A percentile compares a stretch with the other conserved stretches of the same genome.
Conservation (phyloP, 495 filamentous ascomycete genomes). For the Aspergillus bertholletiae region DNA sequence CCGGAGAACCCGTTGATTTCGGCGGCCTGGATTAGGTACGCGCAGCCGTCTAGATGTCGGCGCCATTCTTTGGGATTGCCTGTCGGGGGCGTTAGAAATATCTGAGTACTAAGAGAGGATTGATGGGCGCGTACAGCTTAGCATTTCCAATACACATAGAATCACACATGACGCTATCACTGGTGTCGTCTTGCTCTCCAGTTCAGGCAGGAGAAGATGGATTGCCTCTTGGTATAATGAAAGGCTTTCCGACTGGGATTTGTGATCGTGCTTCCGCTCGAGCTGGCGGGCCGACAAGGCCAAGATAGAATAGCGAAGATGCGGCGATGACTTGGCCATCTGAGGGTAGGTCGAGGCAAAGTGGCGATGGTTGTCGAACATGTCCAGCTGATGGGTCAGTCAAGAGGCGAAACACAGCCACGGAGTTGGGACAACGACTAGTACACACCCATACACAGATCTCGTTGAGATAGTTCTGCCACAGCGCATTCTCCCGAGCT, state of each 20-base stretch:
- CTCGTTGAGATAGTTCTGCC: slow-evolving; percentile 42
- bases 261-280: slow-evolving; percentile 34
- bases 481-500: slow-evolving; percentile 30
- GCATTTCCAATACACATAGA: slow-evolving; percentile 41
- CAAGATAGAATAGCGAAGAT: slow-evolving; percentile 39
- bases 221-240: slow-evolving; percentile 44
- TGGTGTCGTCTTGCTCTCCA: slow-evolving; percentile 35
- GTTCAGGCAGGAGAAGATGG: slow-evolving; percentile 32
- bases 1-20: slow-evolving; percentile 38
- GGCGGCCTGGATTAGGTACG: slow-evolving; percentile 36
- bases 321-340: slow-evolving; percentile 34
- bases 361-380: slow-evolving; percentile 43
- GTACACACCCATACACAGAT: slow-evolving; percentile 39
- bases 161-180: slow-evolving; percentile 41
- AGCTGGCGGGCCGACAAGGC: slow-evolving; percentile 43
- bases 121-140: slow-evolving; percentile 26
- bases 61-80: slow-evolving; percentile 40
- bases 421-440: neutral
- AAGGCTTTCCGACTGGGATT: slow-evolving; percentile 37
- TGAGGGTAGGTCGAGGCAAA: slow-evolving; percentile 40
- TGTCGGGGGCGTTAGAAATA: neutral
- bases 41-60: slow-evolving; percentile 46
- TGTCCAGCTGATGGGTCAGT: slow-evolving; percentile 32
- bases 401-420: neutral
- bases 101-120: neutral